These are phyloP conservation scores for Arabidopsis thaliana DNA, from an alignment of 345 rosid genomes.

Conservation along the genomic window DNA sequence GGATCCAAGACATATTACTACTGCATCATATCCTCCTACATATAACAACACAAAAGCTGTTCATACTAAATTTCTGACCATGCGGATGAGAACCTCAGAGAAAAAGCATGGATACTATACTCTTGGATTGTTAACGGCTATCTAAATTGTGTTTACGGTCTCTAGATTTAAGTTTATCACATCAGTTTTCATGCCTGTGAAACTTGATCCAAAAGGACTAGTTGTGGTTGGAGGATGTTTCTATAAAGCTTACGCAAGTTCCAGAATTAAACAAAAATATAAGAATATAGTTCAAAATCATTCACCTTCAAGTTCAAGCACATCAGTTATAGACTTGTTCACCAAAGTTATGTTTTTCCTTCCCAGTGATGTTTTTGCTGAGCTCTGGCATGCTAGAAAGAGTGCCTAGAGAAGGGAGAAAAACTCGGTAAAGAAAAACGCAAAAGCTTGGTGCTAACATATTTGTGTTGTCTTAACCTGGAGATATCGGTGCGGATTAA, in stretches of 20 bases:
- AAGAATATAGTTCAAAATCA: conserved; percentile 13
- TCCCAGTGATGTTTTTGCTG: conserved; percentile 55
- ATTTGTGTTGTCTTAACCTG: conserved; percentile 49
- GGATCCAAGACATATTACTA: conserved; percentile 83
- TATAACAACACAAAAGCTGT: conserved; percentile 1
- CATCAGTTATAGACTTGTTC: conserved; percentile 57
- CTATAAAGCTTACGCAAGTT: conserved; percentile 16
- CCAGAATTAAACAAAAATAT: not conserved
- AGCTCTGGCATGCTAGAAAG: conserved; percentile 74
- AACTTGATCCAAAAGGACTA: not conserved
- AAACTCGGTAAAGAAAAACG: conserved; percentile 27
- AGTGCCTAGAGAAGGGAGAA: conserved; percentile 61
- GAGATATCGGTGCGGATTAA: conserved; percentile 74
- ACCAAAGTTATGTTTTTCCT: conserved; percentile 55
- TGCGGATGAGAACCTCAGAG: not conserved
- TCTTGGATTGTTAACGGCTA: not conserved
- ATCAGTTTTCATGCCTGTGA: not conserved
- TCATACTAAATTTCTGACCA: conserved; percentile 6
- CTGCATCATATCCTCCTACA: conserved; percentile 77
- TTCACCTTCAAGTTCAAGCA: conserved; percentile 74
- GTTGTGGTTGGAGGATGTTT: not conserved
- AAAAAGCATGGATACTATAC: conserved; percentile 6
- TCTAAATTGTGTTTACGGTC: not conserved
- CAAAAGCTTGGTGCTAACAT: conserved; percentile 3
- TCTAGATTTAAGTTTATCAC: conserved; percentile 3